Evolutionary conservation across 2,329 filamentous ascomycete species (phyloP).

Genomic region (Diaporthe citriasiana): DNA sequence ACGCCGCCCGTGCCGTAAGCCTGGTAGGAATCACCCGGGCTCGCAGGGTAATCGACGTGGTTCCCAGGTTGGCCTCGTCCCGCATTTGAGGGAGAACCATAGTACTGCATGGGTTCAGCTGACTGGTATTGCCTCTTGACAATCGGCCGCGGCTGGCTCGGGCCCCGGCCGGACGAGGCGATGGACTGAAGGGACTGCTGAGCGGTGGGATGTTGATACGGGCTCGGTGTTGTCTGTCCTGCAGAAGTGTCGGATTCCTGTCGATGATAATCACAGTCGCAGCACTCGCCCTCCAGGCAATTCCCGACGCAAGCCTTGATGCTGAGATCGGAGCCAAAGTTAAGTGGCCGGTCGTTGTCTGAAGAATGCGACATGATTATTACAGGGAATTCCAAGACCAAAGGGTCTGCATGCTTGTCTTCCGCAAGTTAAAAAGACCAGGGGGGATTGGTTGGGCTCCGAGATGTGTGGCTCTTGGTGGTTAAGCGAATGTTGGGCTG

Average conservation of each 20-base stretch:
- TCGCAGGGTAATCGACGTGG: background rate
- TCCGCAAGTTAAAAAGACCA: background rate
- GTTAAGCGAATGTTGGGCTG: background rate
- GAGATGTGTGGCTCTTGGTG: background rate
- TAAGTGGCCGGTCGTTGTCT: background rate
- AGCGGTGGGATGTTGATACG: background rate
- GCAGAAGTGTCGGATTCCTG: too few relatives aligned
- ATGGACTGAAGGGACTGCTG: background rate
- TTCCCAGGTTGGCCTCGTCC: background rate
- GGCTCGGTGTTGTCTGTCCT: background rate
- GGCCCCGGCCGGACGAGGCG: slow-evolving; percentile 2
- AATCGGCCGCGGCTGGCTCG: background rate
- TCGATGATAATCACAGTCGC: background rate
- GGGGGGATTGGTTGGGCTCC: background rate
- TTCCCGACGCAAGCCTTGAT: background rate
- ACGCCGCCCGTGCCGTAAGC: background rate
- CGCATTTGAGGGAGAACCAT: background rate
- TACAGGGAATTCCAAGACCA: too few relatives aligned
- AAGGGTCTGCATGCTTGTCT: background rate
- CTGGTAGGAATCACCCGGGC: background rate
- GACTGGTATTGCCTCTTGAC: background rate
- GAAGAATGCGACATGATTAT: background rate
- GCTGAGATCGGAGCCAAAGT: slow-evolving; percentile 23
- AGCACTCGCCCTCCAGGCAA: slow-evolving; percentile 1
- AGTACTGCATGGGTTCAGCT: background rate